Conservation (phyloP, 1,139 yeast genomes). For the Geotrichum citri-aurantii region DNA sequence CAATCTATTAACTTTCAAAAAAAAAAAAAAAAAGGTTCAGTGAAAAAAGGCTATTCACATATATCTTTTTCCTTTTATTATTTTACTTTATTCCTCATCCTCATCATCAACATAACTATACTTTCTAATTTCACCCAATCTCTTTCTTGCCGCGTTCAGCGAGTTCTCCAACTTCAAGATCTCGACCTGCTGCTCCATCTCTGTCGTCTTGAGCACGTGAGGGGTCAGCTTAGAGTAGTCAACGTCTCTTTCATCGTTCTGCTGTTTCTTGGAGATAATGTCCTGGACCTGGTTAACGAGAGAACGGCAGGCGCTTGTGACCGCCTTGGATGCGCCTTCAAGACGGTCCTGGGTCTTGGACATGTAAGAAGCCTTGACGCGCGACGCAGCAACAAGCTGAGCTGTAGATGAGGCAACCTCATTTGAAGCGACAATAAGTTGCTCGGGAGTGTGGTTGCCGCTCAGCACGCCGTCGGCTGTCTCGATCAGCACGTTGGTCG, state of each 20-base stretch:
- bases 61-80: neutral
- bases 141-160: constrained; percentile 65
- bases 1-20: no score
- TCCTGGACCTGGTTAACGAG: constrained; percentile 67
- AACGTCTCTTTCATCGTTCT: constrained; percentile 40
- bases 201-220: constrained; percentile 79
- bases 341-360: constrained; percentile 73
- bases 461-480: constrained; percentile 82
- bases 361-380: constrained; percentile 75
- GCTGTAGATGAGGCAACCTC: constrained; percentile 94
- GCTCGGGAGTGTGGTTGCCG: constrained; percentile 63
- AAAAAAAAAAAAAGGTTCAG: no score
- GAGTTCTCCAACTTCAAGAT: constrained; percentile 77
- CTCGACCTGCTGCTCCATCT: constrained; percentile 93
- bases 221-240: constrained; percentile 68
- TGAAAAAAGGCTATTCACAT: no score
- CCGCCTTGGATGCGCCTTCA: constrained; percentile 64
- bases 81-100: constrained; percentile 34
- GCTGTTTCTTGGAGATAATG: constrained; percentile 42
- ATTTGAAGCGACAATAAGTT: constrained; percentile 82
- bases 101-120: constrained; percentile 62
- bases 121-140: constrained; percentile 80
- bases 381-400: constrained; percentile 85
- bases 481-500: constrained; percentile 72
- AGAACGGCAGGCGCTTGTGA: constrained; percentile 66